Base-by-base conservation (phyloP, 345 rosid genomes). In the Durio zibethinus region DNA sequence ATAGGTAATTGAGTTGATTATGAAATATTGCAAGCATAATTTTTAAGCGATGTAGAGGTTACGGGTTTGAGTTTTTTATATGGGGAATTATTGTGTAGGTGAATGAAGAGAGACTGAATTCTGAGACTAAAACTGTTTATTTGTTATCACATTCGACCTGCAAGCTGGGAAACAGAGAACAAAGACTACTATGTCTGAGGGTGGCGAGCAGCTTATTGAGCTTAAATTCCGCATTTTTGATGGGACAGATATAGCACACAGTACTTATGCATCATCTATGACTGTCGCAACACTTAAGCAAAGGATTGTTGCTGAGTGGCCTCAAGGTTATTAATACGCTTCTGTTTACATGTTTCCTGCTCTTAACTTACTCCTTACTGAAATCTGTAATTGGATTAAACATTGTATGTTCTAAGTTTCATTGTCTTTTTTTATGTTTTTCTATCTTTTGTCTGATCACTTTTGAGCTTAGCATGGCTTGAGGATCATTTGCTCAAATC, bases 261-360 rank as follows among this genome's bases (percentile, higher is more conserved):
- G 67, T 79, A 79, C 76, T 36, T 85, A 81, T 23, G 76, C 76
- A 15, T 62, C 78, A 36, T 83, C 88, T 64, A 81, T 61, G 48
- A 83, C 84, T 10, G 71, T 85, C 60, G 79, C 84, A 76, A 64
- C 71, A 77, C 86, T 85, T 48, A 83, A 85, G 83, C 84, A 83
- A 78, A 81, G 64, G 79, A 77, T 85, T 52, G 76, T 85, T 79
- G 70, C 88, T 52, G 84, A 83, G 80, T 85, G 88, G 88, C 88
- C 88, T 11, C 82, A 79, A 85, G 88, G 88, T 85, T 43, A 73
- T 65, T 33, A 33, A 1, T 56, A 40, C 27, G 73, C 70, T 31
- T 29, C 47, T 63, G 47, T 75, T 45, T 45, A 21, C 73, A 11
- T 31, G 42, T 64, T 23, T 69, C n/a, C 48, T 18, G 38, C 64